These are phyloP conservation scores for Chaetomium strumarium DNA, from an alignment of 2,329 filamentous ascomycete genomes.

Conservation along the genomic window DNA sequence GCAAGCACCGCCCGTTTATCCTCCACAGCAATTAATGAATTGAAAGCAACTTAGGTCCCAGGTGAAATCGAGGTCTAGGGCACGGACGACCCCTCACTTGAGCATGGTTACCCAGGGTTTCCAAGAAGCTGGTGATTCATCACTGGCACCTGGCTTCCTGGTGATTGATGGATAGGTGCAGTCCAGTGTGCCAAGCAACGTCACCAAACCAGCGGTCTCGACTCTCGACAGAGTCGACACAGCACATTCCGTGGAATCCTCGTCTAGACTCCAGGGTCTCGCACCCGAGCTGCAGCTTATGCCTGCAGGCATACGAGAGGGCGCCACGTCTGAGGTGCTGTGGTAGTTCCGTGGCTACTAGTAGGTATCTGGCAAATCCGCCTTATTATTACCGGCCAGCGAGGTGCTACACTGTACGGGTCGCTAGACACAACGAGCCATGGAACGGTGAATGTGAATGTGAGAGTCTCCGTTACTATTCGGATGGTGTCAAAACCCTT, in stretches of 20 bases:
- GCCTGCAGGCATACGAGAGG: constrained; percentile 1
- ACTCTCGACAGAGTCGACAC: too few relatives aligned
- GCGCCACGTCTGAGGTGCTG: constrained; percentile 8
- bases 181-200: background rate
- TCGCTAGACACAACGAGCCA: too few relatives aligned
- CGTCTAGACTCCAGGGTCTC: background rate
- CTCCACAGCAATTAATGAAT: too few relatives aligned
- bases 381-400: too few relatives aligned
- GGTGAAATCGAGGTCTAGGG: background rate
- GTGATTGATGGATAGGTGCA: background rate
- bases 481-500: too few relatives aligned
- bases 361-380: too few relatives aligned
- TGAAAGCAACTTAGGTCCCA: background rate
- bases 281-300: constrained; percentile 3
- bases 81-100: background rate
- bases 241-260: background rate
- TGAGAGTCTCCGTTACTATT: too few relatives aligned
- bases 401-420: background rate
- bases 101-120: too few relatives aligned
- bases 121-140: too few relatives aligned
- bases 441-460: too few relatives aligned
- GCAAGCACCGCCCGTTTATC: background rate
- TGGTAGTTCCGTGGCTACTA: too few relatives aligned
- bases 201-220: background rate
- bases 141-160: too few relatives aligned